A percentile compares a stretch with the other conserved stretches of the same genome.
Conservation (phyloP, 208 protist species). For the Kentomonas sorsogonicus region DNA sequence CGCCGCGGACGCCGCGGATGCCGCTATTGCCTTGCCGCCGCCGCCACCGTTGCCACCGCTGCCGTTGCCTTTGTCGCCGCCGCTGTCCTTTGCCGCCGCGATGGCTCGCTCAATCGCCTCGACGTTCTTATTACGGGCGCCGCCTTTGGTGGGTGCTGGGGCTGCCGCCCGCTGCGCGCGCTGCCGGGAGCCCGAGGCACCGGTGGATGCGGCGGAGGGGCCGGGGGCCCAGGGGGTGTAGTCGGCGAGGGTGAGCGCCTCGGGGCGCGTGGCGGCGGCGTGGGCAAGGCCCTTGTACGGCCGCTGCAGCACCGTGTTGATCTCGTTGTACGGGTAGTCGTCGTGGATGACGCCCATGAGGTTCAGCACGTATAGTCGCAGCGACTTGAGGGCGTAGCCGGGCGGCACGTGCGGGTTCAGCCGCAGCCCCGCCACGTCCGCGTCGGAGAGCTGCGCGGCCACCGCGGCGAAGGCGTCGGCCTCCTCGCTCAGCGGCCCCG, state of each 20-base stretch:
- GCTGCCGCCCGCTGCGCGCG: too few species aligned
- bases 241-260: slow-evolving; percentile 50
- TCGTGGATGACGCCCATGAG: slow-evolving; percentile 76
- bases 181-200: slow-evolving; percentile 7
- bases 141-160: too few species aligned
- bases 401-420: slow-evolving; percentile 34
- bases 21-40: too few species aligned
- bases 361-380: slow-evolving; percentile 79
- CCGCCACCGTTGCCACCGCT: too few species aligned
- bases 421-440: slow-evolving; percentile 63
- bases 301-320: slow-evolving; percentile 78
- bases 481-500: slow-evolving; percentile 62
- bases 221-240: slow-evolving; percentile 12
- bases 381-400: slow-evolving; percentile 59
- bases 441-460: slow-evolving; percentile 44
- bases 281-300: slow-evolving; percentile 77
- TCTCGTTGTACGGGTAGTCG: slow-evolving; percentile 80
- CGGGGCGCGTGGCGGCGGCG: slow-evolving; percentile 66
- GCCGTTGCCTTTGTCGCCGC: not conserved
- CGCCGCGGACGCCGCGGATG: too few species aligned
- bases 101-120: too few species aligned
- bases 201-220: slow-evolving; percentile 12
- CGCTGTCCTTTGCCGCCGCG: not conserved
- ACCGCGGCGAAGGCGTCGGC: slow-evolving; percentile 56
- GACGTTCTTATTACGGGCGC: too few species aligned